Percentiles rank a stretch among this genome's conserved stretches.
Conservation (phyloP, 768 basidiomycete species). For the Gyrodon lividus region DNA sequence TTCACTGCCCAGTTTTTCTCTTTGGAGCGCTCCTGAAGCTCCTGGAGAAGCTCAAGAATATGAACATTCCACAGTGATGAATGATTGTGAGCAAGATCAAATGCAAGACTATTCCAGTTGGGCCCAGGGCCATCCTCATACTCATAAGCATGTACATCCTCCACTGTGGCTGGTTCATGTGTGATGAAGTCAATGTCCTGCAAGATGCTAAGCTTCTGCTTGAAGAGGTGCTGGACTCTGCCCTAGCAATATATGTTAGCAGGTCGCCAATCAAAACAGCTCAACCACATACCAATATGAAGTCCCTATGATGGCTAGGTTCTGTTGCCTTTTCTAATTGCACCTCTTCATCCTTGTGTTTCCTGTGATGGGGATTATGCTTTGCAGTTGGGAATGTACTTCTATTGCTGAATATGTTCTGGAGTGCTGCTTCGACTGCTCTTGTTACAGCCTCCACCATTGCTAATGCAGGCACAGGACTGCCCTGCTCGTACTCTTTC, state of each 20-base stretch:
- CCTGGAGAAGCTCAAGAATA: background rate
- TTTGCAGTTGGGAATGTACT: no score
- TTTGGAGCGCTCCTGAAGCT: background rate
- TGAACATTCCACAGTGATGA: background rate
- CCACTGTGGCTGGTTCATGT: background rate
- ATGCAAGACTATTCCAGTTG: background rate
- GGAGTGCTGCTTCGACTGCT: no score
- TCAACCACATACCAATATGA: no score
- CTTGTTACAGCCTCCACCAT: no score
- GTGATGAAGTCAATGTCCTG: constrained; percentile 2
- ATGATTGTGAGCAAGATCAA: background rate
- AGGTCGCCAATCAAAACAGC: no score
- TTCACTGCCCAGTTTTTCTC: background rate
- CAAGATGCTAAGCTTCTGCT: background rate
- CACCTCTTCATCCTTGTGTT: no score
- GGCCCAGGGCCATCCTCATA: constrained; percentile 6
- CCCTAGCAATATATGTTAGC: background rate
- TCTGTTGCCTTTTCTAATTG: no score
- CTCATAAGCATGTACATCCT: constrained; percentile 1
- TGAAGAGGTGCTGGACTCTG: constrained; percentile 4
- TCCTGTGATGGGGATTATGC: no score
- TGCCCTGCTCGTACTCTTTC: no score
- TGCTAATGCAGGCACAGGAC: no score
- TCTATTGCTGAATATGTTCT: no score
- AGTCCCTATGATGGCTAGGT: no score